A percentile compares a stretch with the other conserved stretches of the same genome.
Evolutionary conservation across 2,329 filamentous ascomycete genomes (phyloP).

Genomic region (Ambrosiella cleistominuta): DNA sequence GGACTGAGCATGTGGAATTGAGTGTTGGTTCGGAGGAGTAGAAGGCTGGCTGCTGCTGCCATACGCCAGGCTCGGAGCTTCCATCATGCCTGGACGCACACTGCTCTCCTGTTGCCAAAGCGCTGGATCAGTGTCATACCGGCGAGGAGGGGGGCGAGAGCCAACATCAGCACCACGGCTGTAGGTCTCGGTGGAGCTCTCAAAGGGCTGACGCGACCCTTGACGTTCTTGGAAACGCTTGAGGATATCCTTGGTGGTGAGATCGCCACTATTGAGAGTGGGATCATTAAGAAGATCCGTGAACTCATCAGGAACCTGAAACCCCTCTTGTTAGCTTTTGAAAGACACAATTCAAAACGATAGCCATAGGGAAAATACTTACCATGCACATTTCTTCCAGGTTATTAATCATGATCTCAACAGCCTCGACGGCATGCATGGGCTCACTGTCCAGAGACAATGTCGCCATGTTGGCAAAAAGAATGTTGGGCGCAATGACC

Average conservation of each 20-base stretch:
- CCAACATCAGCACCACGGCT: slow-evolving; percentile 38
- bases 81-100: slow-evolving; percentile 54
- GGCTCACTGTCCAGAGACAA: slow-evolving; percentile 65
- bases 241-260: slow-evolving; percentile 93
- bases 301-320: slow-evolving; percentile 79
- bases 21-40: slow-evolving; percentile 11
- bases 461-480: slow-evolving; percentile 52
- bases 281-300: slow-evolving; percentile 73
- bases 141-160: slow-evolving; percentile 33
- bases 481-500: slow-evolving; percentile 89
- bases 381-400: slow-evolving; percentile 98
- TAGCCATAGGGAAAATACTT: slow-evolving; percentile 24
- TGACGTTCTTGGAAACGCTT: slow-evolving; percentile 75
- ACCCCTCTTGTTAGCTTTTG: slow-evolving; percentile 11
- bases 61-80: slow-evolving; percentile 27
- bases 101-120: slow-evolving; percentile 71
- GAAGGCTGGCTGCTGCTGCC: slow-evolving; percentile 13
- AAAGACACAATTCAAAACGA: background rate
- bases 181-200: slow-evolving; percentile 36
- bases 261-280: slow-evolving; percentile 59
- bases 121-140: slow-evolving; percentile 76
- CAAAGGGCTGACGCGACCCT: slow-evolving; percentile 36
- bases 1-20: slow-evolving; percentile 10
- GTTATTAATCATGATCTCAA: slow-evolving; percentile 76
- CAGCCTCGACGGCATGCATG: slow-evolving; percentile 83